Evolutionary conservation across 805 yeast genomes (phyloP), one percentile per base, ranked within the genome.

Genomic region (Ogataea pilisensis): DNA sequence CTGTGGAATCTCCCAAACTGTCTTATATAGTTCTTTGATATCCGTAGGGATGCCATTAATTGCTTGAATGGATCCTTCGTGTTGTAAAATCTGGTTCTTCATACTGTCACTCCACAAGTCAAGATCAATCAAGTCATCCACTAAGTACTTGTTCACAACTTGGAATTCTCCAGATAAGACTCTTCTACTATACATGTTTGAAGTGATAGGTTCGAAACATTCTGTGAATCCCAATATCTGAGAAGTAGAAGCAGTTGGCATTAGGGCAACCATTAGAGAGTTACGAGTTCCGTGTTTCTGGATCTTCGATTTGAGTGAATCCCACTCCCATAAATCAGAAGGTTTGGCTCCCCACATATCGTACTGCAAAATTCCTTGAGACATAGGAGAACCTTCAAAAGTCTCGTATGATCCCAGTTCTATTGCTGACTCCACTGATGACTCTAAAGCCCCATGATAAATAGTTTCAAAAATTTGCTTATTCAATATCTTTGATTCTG

Each of bases 231-330:
- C 98, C 38, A 91, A 70, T 38, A 91, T 90, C 68, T 89, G 97
- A 3, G 98, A 91, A 2, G 98, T 91, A 1, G 97, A 88, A 2
- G 98, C 98, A 14, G 98, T 91, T 33, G 98, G 98, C 98, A 91
- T 91, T 39, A 96, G 93, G 1, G 95, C 97, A 26, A 90, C 85
- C 14, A 90, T 63, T 42, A 91, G 66, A 4, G 97, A 91, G 69
- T 91, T 91, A 57, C 97, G 72, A 31, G 91, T 55, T 35, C 98
- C 98, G 55, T 78, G 64, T 46, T 66, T 62, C 38, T 66, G 65
- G 45, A 91, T 71, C 31, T 76, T 66, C 9, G 65, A 67, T 64
- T 84, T 88, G 53, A 88, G 63, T 6, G 63, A 48, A 48, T 77
- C 85, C 98, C 98, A 91, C 53, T 91, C 95, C 78, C 89, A 90